Percentiles rank a stretch among this genome's conserved stretches.
Conservation (phyloP, 2,329 filamentous ascomycete genomes). For the Pestalotiopsis sp. region DNA sequence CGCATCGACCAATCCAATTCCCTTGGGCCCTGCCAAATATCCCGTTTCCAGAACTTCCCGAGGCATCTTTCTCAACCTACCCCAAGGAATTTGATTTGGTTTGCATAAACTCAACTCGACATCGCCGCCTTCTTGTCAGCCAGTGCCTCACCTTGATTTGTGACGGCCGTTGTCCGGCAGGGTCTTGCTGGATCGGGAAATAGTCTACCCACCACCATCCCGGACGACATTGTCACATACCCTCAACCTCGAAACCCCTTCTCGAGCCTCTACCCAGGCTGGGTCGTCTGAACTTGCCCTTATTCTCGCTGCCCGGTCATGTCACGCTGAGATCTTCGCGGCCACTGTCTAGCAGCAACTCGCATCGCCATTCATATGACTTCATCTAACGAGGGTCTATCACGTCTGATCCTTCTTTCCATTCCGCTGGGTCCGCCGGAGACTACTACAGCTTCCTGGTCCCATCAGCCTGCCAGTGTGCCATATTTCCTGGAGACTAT, state of each 20-base stretch:
- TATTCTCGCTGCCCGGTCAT: background rate
- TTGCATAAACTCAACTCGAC: background rate
- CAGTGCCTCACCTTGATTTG: background rate
- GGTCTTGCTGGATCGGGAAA: background rate
- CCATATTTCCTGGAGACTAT: background rate
- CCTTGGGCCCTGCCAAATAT: background rate
- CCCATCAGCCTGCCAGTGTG: background rate
- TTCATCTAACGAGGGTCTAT: background rate
- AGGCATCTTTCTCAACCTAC: background rate
- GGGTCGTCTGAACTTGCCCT: conserved; percentile 9
- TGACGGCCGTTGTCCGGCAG: background rate
- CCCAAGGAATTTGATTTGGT: background rate
- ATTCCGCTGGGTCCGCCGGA: background rate
- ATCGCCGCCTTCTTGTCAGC: background rate
- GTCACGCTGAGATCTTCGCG: background rate
- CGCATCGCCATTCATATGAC: background rate
- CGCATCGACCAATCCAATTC: background rate
- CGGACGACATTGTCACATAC: background rate
- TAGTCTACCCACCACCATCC: background rate
- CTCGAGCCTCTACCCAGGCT: background rate
- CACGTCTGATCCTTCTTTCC: background rate
- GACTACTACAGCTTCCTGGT: background rate
- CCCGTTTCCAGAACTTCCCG: background rate
- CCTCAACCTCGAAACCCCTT: background rate
- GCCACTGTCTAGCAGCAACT: background rate